Percentiles rank a stretch among this genome's conserved stretches.
Conservation (phyloP, 352 stramenopile species). For the Phytophthora syringae region DNA sequence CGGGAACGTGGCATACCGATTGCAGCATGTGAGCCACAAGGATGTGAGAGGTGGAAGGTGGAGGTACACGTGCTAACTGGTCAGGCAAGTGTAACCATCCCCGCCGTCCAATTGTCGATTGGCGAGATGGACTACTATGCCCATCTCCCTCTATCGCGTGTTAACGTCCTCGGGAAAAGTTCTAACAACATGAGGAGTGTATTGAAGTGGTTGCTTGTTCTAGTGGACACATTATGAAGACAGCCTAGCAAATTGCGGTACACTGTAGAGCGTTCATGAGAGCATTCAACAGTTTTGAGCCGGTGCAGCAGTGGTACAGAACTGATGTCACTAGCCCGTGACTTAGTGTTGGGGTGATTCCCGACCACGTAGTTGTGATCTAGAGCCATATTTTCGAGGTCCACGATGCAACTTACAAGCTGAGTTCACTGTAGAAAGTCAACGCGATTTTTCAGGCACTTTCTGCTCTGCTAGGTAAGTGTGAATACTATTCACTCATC, state of each 20-base stretch:
- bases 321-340: not conserved
- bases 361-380: not conserved
- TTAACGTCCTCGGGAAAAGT: not conserved
- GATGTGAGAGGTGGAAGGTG: not conserved
- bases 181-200: not conserved
- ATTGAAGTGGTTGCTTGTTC: too few species aligned
- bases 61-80: not conserved
- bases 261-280: too few species aligned
- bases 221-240: too few species aligned
- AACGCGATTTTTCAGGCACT: not conserved
- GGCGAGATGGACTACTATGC: slow-evolving; percentile 6
- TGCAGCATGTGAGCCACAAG: slow-evolving; percentile 1
- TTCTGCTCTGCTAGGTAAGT: too few species aligned
- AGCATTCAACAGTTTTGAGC: too few species aligned
- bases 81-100: slow-evolving; percentile 5
- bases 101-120: slow-evolving; percentile 16
- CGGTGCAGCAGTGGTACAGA: not conserved
- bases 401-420: not conserved
- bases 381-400: not conserved
- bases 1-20: not conserved
- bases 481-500: too few species aligned
- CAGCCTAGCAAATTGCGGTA: too few species aligned
- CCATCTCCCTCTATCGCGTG: not conserved
- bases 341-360: not conserved
- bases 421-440: too few species aligned